Conservation (phyloP, 441 rosid species). For the Kokia cookei region DNA sequence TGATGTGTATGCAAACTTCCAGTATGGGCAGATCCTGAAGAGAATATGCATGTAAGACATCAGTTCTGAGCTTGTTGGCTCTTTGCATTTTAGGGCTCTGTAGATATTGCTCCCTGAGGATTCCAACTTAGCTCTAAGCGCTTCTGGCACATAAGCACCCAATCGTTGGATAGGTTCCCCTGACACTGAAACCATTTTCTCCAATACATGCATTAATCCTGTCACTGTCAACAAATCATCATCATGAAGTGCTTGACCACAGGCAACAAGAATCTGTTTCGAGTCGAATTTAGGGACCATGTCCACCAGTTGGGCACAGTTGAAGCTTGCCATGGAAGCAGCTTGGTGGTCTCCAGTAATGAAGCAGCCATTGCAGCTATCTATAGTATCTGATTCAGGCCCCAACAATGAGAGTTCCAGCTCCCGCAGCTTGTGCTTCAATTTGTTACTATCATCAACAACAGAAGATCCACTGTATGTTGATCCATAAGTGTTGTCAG, state of each 20-base stretch:
- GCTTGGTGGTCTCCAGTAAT: slow-evolving; percentile 19
- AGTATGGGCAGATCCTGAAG: slow-evolving; percentile 52
- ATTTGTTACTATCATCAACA: slow-evolving; percentile 30
- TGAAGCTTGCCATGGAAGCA: slow-evolving; percentile 19
- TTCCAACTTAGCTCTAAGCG: slow-evolving; percentile 61
- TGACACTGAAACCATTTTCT: slow-evolving; percentile 53
- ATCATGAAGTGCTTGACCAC: slow-evolving; percentile 48
- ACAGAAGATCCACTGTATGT: slow-evolving; percentile 49
- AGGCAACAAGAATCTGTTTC: slow-evolving; percentile 37
- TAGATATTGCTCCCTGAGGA: slow-evolving; percentile 61
- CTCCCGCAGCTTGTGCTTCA: slow-evolving; percentile 49
- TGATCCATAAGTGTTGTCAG: slow-evolving; percentile 42
- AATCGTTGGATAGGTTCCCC: slow-evolving; percentile 56
- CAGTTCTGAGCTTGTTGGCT: slow-evolving; percentile 52
- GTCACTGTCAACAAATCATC: slow-evolving; percentile 28
- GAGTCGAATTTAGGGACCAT: slow-evolving; percentile 38
- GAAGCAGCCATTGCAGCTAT: slow-evolving; percentile 37
- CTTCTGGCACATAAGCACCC: slow-evolving; percentile 68
- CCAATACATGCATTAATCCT: slow-evolving; percentile 44
- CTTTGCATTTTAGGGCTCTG: slow-evolving; percentile 43
- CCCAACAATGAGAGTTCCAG: slow-evolving; percentile 48
- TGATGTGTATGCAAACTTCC: slow-evolving; percentile 59
- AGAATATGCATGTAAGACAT: slow-evolving; percentile 60
- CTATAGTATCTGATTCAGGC: slow-evolving; percentile 40
- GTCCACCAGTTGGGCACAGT: slow-evolving; percentile 26